Conservation (phyloP, 2,329 filamentous ascomycete genomes). For the Venturia carpophila region DNA sequence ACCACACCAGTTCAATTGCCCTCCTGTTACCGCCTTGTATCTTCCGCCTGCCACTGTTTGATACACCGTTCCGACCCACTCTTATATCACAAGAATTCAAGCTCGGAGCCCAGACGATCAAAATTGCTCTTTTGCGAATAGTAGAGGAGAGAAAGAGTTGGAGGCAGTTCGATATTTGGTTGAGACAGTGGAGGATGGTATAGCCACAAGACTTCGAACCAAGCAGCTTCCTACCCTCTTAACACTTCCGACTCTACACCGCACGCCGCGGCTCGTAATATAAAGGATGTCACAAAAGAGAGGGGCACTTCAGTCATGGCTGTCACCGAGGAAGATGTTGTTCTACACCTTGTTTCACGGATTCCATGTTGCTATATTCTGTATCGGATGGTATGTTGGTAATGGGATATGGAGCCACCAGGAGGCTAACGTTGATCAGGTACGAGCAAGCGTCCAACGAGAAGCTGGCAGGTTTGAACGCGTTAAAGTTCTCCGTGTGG, state of each 20-base stretch:
- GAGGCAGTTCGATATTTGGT: neutral
- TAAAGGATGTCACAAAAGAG: constrained; percentile 6
- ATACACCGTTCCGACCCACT: neutral
- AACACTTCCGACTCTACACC: neutral
- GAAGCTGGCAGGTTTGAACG: constrained; percentile 70
- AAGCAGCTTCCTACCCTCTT: neutral
- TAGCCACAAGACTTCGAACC: neutral
- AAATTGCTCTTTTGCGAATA: too few relatives aligned
- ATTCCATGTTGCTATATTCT: constrained; percentile 71
- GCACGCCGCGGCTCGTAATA: neutral
- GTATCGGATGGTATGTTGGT: constrained; percentile 66
- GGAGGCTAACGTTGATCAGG: constrained; percentile 45
- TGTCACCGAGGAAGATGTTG: constrained; percentile 61
- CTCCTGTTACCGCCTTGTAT: neutral
- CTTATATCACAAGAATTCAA: neutral
- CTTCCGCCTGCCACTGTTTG: neutral
- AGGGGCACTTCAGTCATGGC: constrained; percentile 34
- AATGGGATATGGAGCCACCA: neutral
- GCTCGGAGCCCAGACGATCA: neutral
- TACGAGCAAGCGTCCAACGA: constrained; percentile 64
- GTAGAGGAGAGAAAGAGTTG: neutral
- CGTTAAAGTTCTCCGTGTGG: constrained; percentile 83
- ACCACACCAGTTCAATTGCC: neutral
- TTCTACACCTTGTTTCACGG: constrained; percentile 80
- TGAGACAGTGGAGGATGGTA: neutral